Evolutionary conservation across 192 early-diverging fungal genomes (phyloP).

Genomic region (Podila horticola): DNA sequence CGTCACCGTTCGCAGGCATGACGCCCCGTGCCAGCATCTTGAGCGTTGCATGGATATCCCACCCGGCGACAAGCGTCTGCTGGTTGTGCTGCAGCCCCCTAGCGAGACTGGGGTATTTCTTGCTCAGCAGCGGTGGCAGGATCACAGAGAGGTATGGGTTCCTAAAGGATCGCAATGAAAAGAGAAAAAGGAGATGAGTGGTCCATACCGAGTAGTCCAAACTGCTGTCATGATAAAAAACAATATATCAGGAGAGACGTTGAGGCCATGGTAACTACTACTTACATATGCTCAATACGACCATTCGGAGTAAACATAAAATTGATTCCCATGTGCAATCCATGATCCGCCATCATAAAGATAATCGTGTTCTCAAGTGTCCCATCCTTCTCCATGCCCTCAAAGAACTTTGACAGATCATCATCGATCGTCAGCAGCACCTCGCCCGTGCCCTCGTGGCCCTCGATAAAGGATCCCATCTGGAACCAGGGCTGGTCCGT

Average conservation of each 20-base stretch:
- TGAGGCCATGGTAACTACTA: background rate
- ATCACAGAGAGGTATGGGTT: conserved; percentile 54
- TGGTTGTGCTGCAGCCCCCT: conserved; percentile 48
- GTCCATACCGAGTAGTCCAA: too few species aligned
- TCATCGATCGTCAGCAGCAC: conserved; percentile 47
- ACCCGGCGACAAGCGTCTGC: conserved; percentile 42
- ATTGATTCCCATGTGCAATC: conserved; percentile 57
- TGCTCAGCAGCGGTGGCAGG: conserved; percentile 34
- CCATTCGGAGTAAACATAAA: conserved; percentile 53
- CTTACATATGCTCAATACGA: conserved; percentile 54
- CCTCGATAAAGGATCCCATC: conserved; percentile 55
- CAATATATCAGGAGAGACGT: background rate
- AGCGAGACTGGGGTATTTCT: conserved; percentile 27
- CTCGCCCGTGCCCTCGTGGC: conserved; percentile 55
- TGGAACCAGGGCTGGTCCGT: conserved; percentile 45
- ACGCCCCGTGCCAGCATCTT: conserved; percentile 37
- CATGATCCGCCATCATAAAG: conserved; percentile 56
- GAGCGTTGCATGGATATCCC: conserved; percentile 48
- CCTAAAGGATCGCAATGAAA: conserved; percentile 7
- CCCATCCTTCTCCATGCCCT: conserved; percentile 45
- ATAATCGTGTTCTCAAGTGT: conserved; percentile 53
- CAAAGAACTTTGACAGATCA: conserved; percentile 42
- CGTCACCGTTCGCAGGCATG: conserved; percentile 14
- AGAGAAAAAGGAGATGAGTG: background rate
- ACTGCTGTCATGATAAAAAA: background rate